Conservation (phyloP, 148 eudicot genomes). For the Vaccinium corymbosum region DNA sequence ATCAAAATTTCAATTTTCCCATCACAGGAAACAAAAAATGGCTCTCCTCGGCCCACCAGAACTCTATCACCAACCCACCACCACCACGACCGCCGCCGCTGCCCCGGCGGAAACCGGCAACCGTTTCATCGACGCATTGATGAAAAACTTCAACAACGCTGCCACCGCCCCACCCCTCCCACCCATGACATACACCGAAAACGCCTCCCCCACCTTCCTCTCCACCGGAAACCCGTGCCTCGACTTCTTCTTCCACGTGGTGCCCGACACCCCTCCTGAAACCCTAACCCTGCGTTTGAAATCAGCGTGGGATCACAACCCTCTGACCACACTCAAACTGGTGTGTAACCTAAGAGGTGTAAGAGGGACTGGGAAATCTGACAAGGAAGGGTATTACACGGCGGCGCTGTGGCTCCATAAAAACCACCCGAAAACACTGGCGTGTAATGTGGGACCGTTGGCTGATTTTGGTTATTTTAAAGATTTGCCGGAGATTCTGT, state of each 20-base stretch:
- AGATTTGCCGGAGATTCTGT: slow-evolving; percentile 18
- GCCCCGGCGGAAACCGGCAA: background rate
- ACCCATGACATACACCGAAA: slow-evolving; percentile 7
- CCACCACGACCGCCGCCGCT: background rate
- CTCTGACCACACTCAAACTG: slow-evolving; percentile 3
- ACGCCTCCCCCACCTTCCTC: slow-evolving; percentile 3
- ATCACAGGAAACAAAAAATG: background rate
- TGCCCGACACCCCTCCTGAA: background rate
- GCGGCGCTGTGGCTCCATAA: slow-evolving; percentile 16
- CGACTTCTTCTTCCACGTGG: slow-evolving; percentile 6
- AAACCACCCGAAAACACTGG: slow-evolving; percentile 11
- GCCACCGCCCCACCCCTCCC: background rate
- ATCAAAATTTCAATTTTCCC: background rate
- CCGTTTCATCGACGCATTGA: background rate
- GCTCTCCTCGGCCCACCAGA: slow-evolving; percentile 21
- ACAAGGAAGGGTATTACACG: slow-evolving; percentile 11
- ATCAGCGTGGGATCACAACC: slow-evolving; percentile 3
- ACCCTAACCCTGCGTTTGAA: background rate
- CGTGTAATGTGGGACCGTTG: background rate
- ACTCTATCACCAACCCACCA: background rate
- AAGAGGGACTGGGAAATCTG: slow-evolving; percentile 11
- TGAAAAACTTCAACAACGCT: background rate
- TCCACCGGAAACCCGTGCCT: slow-evolving; percentile 20
- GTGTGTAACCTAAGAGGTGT: slow-evolving; percentile 17
- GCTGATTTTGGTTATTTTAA: slow-evolving; percentile 19